phyloP scores from a whole-genome alignment of 805 yeast species.

The Sugiyamaella lignohabitans region DNA sequence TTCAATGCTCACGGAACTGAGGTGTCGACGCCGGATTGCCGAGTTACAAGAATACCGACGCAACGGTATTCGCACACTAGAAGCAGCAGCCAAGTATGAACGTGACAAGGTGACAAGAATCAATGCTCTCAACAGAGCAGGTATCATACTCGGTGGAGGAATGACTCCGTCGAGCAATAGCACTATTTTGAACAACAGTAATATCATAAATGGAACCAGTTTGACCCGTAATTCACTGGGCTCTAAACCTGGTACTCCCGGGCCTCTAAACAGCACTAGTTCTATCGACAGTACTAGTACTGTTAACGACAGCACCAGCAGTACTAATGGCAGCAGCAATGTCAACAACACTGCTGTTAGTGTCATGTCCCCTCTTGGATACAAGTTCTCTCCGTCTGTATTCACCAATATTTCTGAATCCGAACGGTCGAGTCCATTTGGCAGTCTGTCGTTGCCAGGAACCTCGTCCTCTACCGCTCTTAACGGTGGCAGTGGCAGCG shows the following conservation, averaged over 20 bases:
- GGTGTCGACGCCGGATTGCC: slow-evolving; percentile 71
- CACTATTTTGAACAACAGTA: background rate
- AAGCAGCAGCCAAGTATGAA: slow-evolving; percentile 78
- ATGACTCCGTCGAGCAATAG: background rate
- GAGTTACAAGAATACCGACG: slow-evolving; percentile 92
- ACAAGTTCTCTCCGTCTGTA: slow-evolving; percentile 8
- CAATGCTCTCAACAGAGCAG: slow-evolving; percentile 53
- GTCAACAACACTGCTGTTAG: background rate
- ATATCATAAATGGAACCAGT: background rate
- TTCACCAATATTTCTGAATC: background rate
- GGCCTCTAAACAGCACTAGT: background rate
- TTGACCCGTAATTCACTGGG: slow-evolving; percentile 15
- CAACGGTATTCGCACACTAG: slow-evolving; percentile 79
- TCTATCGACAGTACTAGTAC: background rate
- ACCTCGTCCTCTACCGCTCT: background rate
- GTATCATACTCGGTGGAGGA: slow-evolving; percentile 15
- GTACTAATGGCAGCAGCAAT: too few relatives aligned
- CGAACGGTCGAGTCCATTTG: background rate
- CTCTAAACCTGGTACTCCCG: background rate
- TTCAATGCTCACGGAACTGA: slow-evolving; percentile 71
- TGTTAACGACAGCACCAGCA: too few relatives aligned
- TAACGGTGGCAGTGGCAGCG: background rate
- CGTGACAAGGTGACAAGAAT: slow-evolving; percentile 72
- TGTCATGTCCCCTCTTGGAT: slow-evolving; percentile 1
- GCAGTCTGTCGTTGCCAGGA: background rate